Percentiles rank a stretch among this genome's conserved stretches.
Evolutionary conservation across 208 protist genomes (phyloP).

Genomic region (Acanthamoeba triangularis): DNA sequence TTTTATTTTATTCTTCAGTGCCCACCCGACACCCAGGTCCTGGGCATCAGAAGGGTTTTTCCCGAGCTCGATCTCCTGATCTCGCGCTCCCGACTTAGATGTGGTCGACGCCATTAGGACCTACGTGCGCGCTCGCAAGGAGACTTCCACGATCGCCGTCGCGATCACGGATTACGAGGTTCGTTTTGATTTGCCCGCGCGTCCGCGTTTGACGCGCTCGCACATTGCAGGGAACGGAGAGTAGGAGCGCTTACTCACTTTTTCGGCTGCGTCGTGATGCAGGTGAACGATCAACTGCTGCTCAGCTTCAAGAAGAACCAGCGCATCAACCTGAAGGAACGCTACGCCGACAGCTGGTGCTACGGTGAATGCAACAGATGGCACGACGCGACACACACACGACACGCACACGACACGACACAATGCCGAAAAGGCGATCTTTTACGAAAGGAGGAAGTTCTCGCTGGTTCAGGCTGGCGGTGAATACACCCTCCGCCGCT

Average conservation of each 20-base stretch:
- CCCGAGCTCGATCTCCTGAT: neutral
- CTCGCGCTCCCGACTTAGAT: neutral
- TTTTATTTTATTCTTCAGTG: neutral
- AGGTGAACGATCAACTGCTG: neutral
- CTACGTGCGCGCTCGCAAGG: neutral
- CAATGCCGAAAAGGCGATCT: too few relatives aligned
- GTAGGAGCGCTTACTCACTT: too few relatives aligned
- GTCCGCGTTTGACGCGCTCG: too few relatives aligned
- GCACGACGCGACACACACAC: neutral
- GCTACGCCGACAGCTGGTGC: neutral
- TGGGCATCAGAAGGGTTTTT: too few relatives aligned
- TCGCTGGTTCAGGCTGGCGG: neutral
- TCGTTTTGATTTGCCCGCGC: neutral
- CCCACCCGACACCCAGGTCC: neutral
- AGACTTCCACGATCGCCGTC: neutral
- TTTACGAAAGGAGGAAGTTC: too few relatives aligned
- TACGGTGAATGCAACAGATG: neutral
- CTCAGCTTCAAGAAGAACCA: conserved; percentile 32
- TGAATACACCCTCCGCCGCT: neutral
- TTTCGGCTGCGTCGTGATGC: too few relatives aligned
- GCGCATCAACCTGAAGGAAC: conserved; percentile 15
- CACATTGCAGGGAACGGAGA: too few relatives aligned
- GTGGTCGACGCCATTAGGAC: neutral
- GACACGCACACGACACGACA: too few relatives aligned
- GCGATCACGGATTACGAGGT: neutral